Evolutionary conservation across 1,284 basidiomycete genomes (phyloP).

Genomic region (Apiotrichum brassicae): DNA sequence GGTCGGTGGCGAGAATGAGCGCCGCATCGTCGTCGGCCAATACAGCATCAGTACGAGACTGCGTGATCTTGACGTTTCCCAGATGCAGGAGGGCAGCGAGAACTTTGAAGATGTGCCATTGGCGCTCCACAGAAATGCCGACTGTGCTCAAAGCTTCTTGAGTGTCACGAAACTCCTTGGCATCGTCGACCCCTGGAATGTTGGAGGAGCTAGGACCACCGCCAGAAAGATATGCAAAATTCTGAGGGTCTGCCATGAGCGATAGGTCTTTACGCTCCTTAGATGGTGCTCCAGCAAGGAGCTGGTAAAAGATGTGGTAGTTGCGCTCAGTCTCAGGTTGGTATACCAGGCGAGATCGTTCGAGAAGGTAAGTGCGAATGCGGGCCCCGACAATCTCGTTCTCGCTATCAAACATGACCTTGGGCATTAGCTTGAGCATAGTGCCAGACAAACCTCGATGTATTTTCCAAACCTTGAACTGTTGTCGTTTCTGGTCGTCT

Average conservation of each 20-base stretch:
- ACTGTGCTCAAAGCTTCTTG: conserved; percentile 94
- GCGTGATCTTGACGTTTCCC: conserved; percentile 88
- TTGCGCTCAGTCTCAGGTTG: conserved; percentile 96
- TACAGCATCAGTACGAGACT: conserved; percentile 71
- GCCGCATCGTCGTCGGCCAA: conserved; percentile 81
- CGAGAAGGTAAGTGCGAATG: conserved; percentile 94
- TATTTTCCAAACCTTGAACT: conserved; percentile 99
- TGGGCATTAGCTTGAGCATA: no score
- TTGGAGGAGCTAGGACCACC: conserved; percentile 79
- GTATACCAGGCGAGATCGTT: conserved; percentile 94
- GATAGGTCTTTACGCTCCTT: conserved; percentile 94
- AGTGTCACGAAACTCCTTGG: conserved; percentile 87
- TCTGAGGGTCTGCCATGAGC: conserved; percentile 69
- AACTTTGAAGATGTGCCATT: conserved; percentile 96
- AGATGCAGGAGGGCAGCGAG: conserved; percentile 90
- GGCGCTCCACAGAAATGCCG: conserved; percentile 92
- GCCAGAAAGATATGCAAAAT: conserved; percentile 90
- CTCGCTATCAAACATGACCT: conserved; percentile 88
- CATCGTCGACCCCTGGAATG: conserved; percentile 89
- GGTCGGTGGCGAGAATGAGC: conserved; percentile 71
- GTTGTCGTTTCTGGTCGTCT: conserved; percentile 98
- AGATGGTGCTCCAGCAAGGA: conserved; percentile 91
- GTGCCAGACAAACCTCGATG: conserved; percentile 69
- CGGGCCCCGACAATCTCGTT: conserved; percentile 97
- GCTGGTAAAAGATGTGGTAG: conserved; percentile 99